Percentiles rank a stretch among this genome's conserved stretches.
phyloP scores from a whole-genome alignment of 139 green algal genomes.

The Nannochloris sp. region DNA sequence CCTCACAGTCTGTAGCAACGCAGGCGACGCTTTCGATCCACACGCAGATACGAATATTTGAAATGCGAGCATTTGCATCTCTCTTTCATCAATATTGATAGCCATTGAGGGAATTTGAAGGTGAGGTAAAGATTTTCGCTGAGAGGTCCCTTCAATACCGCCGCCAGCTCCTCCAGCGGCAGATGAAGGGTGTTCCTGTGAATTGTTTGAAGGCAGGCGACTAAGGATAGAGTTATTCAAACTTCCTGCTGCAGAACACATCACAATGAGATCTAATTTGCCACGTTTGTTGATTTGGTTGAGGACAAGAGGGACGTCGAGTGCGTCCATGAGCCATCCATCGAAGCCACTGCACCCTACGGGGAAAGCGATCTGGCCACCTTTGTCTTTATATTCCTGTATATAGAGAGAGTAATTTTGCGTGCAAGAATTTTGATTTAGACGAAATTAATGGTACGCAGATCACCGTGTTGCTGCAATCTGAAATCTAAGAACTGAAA shows the following conservation, averaged over 20 bases:
- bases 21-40: slow-evolving; percentile 1
- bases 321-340: slow-evolving; percentile 51
- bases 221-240: not conserved
- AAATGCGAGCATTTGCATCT: slow-evolving; percentile 41
- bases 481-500: too few relatives aligned
- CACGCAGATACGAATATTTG: slow-evolving; percentile 25
- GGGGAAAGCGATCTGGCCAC: slow-evolving; percentile 31
- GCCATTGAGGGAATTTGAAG: not conserved
- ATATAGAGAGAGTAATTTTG: too few relatives aligned
- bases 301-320: slow-evolving; percentile 33
- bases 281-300: not conserved
- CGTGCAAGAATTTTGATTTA: not conserved
- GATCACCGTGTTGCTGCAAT: not conserved
- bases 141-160: too few relatives aligned
- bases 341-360: slow-evolving; percentile 41
- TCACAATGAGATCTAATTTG: slow-evolving; percentile 15
- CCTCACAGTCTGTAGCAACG: slow-evolving; percentile 27
- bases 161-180: too few relatives aligned
- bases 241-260: slow-evolving; percentile 2
- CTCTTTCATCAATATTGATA: slow-evolving; percentile 24
- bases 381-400: too few relatives aligned
- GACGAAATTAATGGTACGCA: not conserved
- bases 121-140: not conserved
- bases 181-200: not conserved
- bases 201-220: not conserved